phyloP scores from a whole-genome alignment of 129 eudicot species.

The Glebionis coronaria region DNA sequence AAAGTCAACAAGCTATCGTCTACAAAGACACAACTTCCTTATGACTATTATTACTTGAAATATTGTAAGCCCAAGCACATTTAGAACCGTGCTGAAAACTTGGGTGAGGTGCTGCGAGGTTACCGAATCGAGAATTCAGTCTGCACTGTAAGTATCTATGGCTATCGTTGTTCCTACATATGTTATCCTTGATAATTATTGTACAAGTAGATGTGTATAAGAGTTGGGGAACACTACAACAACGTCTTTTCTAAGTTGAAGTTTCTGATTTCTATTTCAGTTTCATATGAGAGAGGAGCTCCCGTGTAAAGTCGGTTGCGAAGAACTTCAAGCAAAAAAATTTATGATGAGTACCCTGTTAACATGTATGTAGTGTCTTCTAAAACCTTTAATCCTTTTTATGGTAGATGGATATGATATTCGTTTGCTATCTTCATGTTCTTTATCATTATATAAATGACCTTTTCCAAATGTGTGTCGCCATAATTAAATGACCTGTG shows the following conservation, averaged over 20 bases:
- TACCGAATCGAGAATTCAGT: conserved; percentile 82
- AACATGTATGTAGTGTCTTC: conserved; percentile 95
- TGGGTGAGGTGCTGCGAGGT: conserved; percentile 83
- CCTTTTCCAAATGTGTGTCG: not conserved
- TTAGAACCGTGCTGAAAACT: conserved; percentile 58
- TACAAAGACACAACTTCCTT: conserved; percentile 80
- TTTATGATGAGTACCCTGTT: conserved; percentile 86
- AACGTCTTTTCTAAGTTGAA: not conserved
- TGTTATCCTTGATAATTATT: not conserved
- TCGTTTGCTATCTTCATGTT: no score
- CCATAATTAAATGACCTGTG: no score
- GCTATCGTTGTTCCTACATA: not conserved
- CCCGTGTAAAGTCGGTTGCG: conserved; percentile 84
- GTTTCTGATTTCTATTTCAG: conserved; percentile 31
- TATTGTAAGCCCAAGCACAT: conserved; percentile 67
- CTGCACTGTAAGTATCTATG: conserved; percentile 48
- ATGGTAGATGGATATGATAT: no score
- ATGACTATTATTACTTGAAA: conserved; percentile 76
- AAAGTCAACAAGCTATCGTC: conserved; percentile 89
- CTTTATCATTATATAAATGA: no score
- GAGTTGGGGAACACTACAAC: not conserved
- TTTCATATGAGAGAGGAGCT: conserved; percentile 72
- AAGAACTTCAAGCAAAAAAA: conserved; percentile 89
- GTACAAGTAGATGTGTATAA: not conserved
- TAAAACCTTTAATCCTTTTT: no score